phyloP scores from a whole-genome alignment of 1,284 basidiomycete genomes.

The Rhodofomes roseus region DNA sequence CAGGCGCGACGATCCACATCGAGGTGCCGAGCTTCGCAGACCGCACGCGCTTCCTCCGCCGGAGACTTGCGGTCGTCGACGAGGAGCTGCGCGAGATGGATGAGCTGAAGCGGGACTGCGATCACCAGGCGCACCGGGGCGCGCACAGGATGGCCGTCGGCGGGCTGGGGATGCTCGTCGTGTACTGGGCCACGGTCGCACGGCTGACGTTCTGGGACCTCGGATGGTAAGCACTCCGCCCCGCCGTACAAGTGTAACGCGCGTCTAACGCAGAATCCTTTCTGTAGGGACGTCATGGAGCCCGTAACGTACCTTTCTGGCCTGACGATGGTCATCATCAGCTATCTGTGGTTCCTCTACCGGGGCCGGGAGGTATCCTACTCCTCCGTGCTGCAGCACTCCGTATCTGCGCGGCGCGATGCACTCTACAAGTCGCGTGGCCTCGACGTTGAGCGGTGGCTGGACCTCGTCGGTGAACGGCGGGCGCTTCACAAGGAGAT shows the following conservation, averaged over 20 bases:
- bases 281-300: conserved; percentile 65
- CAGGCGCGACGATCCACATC: conserved; percentile 37
- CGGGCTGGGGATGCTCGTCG: conserved; percentile 54
- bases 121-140: conserved; percentile 51
- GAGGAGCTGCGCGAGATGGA: conserved; percentile 46
- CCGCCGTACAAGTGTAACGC: too few relatives aligned
- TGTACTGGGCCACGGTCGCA: conserved; percentile 62
- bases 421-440: conserved; percentile 56
- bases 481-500: conserved; percentile 52
- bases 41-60: conserved; percentile 57
- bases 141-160: conserved; percentile 54
- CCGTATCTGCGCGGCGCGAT: conserved; percentile 53
- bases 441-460: conserved; percentile 60
- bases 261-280: neutral
- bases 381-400: conserved; percentile 53
- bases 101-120: conserved; percentile 49
- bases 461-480: conserved; percentile 50
- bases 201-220: conserved; percentile 64
- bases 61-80: conserved; percentile 42
- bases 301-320: conserved; percentile 65
- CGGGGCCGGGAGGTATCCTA: conserved; percentile 70
- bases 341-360: conserved; percentile 62
- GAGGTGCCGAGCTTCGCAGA: conserved; percentile 61
- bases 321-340: conserved; percentile 53
- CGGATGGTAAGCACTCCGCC: conserved; percentile 39